A percentile compares a stretch with the other conserved stretches of the same genome.
Evolutionary conservation across 495 filamentous ascomycete species (phyloP).

Genomic region (Annulohypoxylon moriforme): DNA sequence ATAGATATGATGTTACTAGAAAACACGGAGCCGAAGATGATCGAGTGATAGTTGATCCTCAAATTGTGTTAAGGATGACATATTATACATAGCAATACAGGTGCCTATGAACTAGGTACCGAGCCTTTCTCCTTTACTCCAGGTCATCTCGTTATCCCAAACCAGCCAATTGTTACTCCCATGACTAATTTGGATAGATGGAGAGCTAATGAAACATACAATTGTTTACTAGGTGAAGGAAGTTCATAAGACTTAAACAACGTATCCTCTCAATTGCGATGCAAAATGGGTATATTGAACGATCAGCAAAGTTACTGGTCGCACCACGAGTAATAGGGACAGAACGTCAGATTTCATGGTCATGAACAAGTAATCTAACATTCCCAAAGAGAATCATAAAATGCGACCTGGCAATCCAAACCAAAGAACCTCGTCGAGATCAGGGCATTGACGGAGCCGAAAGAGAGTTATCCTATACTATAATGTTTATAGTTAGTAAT

Average conservation of each 20-base stretch:
- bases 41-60: conserved; percentile 11
- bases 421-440: conserved; percentile 12
- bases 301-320: conserved; percentile 22
- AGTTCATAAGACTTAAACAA: conserved; percentile 25
- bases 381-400: conserved; percentile 17
- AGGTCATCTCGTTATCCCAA: conserved; percentile 28
- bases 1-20: background rate
- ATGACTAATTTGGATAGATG: conserved; percentile 21
- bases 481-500: conserved; percentile 28
- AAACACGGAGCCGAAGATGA: background rate
- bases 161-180: conserved; percentile 19
- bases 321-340: conserved; percentile 12
- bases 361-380: conserved; percentile 25
- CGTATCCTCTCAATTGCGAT: conserved; percentile 33
- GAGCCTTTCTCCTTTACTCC: conserved; percentile 23
- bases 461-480: conserved; percentile 42
- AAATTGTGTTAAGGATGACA: conserved; percentile 21
- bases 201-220: conserved; percentile 21
- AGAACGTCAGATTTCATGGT: conserved; percentile 8
- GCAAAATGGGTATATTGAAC: conserved; percentile 45
- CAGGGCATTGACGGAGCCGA: conserved; percentile 14
- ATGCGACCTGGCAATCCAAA: conserved; percentile 14
- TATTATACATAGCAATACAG: conserved; percentile 45
- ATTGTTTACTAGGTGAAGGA: conserved; percentile 22
- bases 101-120: conserved; percentile 36